These are phyloP conservation scores for Globisporangium yorkense DNA, from an alignment of 352 stramenopile genomes.

Conservation along the genomic window DNA sequence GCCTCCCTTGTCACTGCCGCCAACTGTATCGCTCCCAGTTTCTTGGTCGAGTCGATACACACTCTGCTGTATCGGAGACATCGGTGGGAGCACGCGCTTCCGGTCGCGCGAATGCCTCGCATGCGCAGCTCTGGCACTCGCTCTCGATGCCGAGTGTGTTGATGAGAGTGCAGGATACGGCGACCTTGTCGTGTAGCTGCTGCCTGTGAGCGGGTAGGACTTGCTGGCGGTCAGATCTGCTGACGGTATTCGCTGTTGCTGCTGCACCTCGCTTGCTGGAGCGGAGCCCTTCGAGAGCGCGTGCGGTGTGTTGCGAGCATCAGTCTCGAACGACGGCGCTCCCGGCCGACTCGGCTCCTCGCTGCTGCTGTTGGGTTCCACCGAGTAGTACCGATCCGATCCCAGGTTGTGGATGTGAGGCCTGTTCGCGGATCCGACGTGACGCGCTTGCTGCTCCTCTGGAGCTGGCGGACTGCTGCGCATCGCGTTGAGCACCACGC, in stretches of 20 bases:
- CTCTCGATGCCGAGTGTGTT: not conserved
- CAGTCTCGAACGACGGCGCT: not conserved
- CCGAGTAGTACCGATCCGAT: not conserved
- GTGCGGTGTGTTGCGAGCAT: not conserved
- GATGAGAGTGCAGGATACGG: not conserved
- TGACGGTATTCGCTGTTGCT: not conserved
- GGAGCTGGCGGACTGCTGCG: not conserved
- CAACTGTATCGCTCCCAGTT: not conserved
- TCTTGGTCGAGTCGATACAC: not conserved
- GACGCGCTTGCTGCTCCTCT: not conserved
- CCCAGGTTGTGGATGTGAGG: not conserved
- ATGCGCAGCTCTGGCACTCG: not conserved
- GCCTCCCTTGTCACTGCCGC: not conserved
- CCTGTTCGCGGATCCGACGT: not conserved
- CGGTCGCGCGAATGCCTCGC: not conserved
- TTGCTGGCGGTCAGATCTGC: not conserved
- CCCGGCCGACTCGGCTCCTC: not conserved
- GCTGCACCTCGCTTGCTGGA: not conserved
- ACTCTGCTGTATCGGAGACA: constrained; percentile 5
- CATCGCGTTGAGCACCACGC: constrained; percentile 13
- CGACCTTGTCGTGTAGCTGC: constrained; percentile 1
- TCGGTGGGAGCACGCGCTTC: constrained; percentile 9
- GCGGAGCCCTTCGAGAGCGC: not conserved
- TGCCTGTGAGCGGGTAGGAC: not conserved
- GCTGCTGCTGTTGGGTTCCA: constrained; percentile 1